A percentile compares a stretch with the other conserved stretches of the same genome.
Evolutionary conservation across 179 eudicot genomes (phyloP).

Genomic region (Carnegiea gigantea): DNA sequence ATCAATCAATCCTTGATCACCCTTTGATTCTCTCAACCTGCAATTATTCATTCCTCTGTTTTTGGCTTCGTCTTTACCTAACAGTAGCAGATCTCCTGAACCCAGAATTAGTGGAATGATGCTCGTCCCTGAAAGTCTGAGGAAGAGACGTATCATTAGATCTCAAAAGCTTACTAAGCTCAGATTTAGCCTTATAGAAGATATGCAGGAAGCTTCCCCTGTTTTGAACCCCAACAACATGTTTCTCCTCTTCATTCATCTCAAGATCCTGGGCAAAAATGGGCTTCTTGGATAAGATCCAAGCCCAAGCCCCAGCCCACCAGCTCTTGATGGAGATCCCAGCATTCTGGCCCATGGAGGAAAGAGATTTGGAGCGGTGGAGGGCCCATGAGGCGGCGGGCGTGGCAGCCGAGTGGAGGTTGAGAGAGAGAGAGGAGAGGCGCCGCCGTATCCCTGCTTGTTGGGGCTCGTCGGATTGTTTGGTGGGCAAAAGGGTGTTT

Average conservation of each 20-base stretch:
- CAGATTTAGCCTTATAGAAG: conserved; percentile 52
- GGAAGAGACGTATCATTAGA: conserved; percentile 49
- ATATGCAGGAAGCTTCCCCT: conserved; percentile 64
- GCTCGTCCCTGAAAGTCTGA: conserved; percentile 43
- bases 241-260: conserved; percentile 74
- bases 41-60: neutral
- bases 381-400: conserved; percentile 45
- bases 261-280: conserved; percentile 66
- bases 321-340: conserved; percentile 53
- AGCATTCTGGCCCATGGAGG: conserved; percentile 42
- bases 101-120: conserved; percentile 15
- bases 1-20: neutral
- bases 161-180: conserved; percentile 46
- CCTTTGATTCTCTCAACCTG: neutral
- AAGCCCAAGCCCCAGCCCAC: conserved; percentile 70
- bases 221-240: conserved; percentile 44
- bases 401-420: conserved; percentile 36
- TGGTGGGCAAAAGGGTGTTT: conserved; percentile 10
- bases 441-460: conserved; percentile 22
- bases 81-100: conserved; percentile 21
- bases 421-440: conserved; percentile 29
- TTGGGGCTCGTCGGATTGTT: conserved; percentile 19
- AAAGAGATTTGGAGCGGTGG: conserved; percentile 41
- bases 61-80: neutral
- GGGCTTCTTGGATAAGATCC: conserved; percentile 69